phyloP scores from a whole-genome alignment of 371 early-diverging fungal genomes.

The Rhizopus microsporus region DNA sequence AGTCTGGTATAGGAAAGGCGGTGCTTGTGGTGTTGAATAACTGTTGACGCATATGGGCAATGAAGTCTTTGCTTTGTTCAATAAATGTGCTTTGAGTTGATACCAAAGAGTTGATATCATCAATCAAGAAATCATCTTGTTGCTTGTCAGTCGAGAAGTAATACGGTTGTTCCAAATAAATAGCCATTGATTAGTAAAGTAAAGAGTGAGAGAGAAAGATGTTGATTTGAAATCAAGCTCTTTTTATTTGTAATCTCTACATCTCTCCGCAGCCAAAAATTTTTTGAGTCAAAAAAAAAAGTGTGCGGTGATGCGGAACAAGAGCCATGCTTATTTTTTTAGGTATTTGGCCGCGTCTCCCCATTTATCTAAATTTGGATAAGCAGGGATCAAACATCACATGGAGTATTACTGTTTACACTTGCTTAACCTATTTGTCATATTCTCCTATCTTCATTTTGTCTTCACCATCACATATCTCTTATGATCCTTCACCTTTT shows the following conservation, averaged over 20 bases:
- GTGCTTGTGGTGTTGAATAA: slow-evolving; percentile 35
- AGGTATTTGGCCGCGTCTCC: neutral
- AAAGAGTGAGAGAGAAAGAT: slow-evolving; percentile 1
- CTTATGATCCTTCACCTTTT: slow-evolving; percentile 20
- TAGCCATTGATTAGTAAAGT: slow-evolving; percentile 1
- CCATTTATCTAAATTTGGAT: neutral
- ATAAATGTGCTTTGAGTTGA: neutral
- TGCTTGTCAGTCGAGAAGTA: neutral
- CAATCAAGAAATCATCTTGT: slow-evolving; percentile 1
- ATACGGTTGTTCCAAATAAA: slow-evolving; percentile 10
- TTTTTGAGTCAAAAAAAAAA: slow-evolving; percentile 2
- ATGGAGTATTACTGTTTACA: too few relatives aligned
- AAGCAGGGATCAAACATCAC: neutral
- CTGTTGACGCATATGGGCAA: slow-evolving; percentile 25
- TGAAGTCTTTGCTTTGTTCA: slow-evolving; percentile 2
- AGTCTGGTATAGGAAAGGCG: slow-evolving; percentile 28
- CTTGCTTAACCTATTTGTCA: neutral
- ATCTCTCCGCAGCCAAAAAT: neutral
- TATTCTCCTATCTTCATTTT: neutral
- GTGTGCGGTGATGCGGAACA: slow-evolving; percentile 13
- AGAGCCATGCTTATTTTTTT: neutral
- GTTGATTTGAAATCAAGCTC: neutral
- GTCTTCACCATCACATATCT: neutral
- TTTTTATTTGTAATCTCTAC: neutral
- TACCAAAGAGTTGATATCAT: neutral